Percentiles rank a stretch among this genome's conserved stretches.
Evolutionary conservation across 1,284 basidiomycete species (phyloP).

Genomic region (Trichosporon asahii): DNA sequence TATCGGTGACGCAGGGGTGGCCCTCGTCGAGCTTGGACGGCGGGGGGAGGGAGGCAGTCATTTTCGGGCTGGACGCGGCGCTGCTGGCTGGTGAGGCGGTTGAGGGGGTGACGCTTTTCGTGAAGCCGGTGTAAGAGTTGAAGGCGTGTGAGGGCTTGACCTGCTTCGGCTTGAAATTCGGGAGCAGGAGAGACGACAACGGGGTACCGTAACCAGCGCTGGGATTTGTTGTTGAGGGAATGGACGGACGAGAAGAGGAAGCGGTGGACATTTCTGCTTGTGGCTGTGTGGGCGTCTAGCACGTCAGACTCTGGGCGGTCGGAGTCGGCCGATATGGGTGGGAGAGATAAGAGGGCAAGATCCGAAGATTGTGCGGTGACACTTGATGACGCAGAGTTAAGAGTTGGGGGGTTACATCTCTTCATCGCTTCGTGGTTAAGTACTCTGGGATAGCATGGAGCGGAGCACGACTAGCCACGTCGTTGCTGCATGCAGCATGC

Average conservation of each 20-base stretch:
- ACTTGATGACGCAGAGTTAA: neutral
- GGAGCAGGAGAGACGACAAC: neutral
- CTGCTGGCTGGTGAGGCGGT: neutral
- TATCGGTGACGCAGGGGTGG: constrained; percentile 19
- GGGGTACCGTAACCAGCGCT: neutral
- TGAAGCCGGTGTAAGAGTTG: constrained; percentile 9
- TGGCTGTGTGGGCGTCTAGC: neutral
- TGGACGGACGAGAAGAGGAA: neutral
- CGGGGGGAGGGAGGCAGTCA: neutral
- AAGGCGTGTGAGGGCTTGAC: constrained; percentile 6
- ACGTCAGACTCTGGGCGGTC: neutral
- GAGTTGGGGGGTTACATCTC: neutral
- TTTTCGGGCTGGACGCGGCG: neutral
- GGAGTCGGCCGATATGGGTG: neutral
- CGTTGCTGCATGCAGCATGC: neutral
- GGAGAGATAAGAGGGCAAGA: neutral
- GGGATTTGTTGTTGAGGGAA: neutral
- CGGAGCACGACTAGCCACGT: neutral
- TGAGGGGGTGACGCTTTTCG: neutral
- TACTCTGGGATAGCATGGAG: neutral
- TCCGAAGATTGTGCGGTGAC: neutral
- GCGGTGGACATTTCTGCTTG: neutral
- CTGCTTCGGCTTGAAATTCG: constrained; percentile 8
- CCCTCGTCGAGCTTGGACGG: neutral
- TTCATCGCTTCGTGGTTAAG: neutral